Evolutionary conservation across 163 green algal genomes (phyloP), one percentile per base, ranked within the genome.

Genomic region (Chlamydomonas reinhardtii): DNA sequence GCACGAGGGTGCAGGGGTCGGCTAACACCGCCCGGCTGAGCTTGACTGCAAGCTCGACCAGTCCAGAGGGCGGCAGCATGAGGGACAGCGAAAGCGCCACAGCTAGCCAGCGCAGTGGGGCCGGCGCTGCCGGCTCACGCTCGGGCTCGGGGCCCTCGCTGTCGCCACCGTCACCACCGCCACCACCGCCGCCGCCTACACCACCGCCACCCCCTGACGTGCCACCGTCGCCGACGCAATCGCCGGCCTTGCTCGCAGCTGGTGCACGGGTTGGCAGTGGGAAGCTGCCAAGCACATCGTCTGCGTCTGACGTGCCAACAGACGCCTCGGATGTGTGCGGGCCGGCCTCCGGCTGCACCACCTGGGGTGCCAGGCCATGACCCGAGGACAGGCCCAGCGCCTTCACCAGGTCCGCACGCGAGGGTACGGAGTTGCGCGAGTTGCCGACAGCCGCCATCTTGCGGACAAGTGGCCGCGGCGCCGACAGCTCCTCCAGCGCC

Each of bases 61-160:
- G 11, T 20, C 32, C 70, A 20, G 22, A 27, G 35, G 80, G 80
- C 27, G 80, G 69, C 27, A 79, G 48, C 32, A 86, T 27, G 12
- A 86, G 34, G 8, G 70, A 59, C 6, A 86, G 17, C 5, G 54
- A 79, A 31, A 86, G 29, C 8, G 80, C 80, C 59, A 79, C 56
- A 11, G 70, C 54, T 54, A 74, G 25, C 80, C 79, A 85, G 5
- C 73, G 56, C 35, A 39, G 64, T 29, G 62, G 37, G 2, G 22
- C n/a, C 52, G 22, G 9, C 19, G 34, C 34, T 4, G 12, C 34
- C 20, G 35, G 20, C 34, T 16, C 66, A 12, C 31, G 31, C 29
- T 71, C 64, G 20, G 34, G 16, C 69, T n/a, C 34, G 31, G 34
- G 34, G 22, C 29, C 37, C 64, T 29, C 64, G 31, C 27, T 37